phyloP scores from a whole-genome alignment of 345 rosid genomes.

The Xanthoceras sorbifolium region DNA sequence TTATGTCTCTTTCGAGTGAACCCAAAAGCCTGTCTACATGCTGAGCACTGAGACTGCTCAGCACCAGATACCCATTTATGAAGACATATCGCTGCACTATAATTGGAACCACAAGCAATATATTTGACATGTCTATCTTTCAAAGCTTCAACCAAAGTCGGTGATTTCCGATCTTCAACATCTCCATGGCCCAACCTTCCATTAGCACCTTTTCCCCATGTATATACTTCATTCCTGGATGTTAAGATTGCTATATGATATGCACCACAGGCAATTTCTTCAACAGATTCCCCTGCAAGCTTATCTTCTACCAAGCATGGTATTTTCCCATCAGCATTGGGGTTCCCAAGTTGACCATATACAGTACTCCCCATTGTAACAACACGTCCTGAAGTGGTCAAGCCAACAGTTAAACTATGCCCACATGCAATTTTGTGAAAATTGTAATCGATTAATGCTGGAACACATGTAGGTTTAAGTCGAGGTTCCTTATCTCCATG shows the following conservation, averaged over 20 bases:
- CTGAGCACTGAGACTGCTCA: constrained; percentile 90
- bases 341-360: constrained; percentile 94
- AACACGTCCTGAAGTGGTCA: constrained; percentile 76
- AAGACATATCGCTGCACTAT: constrained; percentile 83
- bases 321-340: constrained; percentile 73
- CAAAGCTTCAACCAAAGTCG: constrained; percentile 77
- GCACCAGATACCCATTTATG: constrained; percentile 93
- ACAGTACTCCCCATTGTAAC: constrained; percentile 93
- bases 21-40: constrained; percentile 93
- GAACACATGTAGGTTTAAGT: constrained; percentile 89
- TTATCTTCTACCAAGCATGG: constrained; percentile 76
- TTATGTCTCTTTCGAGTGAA: constrained; percentile 93
- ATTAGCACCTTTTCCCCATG: constrained; percentile 98
- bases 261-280: constrained; percentile 88
- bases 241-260: constrained; percentile 86
- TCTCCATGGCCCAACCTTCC: constrained; percentile 98
- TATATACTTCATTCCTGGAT: constrained; percentile 80
- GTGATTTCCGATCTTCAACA: constrained; percentile 76
- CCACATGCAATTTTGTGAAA: constrained; percentile 90
- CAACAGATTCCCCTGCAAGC: constrained; percentile 66
- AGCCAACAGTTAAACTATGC: constrained; percentile 87
- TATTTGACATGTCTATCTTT: constrained; percentile 84
- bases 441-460: constrained; percentile 74
- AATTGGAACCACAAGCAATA: constrained; percentile 90
- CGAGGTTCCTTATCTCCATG: constrained; percentile 94